Evolutionary conservation across 345 rosid species (phyloP).

Genomic region (Durio zibethinus): DNA sequence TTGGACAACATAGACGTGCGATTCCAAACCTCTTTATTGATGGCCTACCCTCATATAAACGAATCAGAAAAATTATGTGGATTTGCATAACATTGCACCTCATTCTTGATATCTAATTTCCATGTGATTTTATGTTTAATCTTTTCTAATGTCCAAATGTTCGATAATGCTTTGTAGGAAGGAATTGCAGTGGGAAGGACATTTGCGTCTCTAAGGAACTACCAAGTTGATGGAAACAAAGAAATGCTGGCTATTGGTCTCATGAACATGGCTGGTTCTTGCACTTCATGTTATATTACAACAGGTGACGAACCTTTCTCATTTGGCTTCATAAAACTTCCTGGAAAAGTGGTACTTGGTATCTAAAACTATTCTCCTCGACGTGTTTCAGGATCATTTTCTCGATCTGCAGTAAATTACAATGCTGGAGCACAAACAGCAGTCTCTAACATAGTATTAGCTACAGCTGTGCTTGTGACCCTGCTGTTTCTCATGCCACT

Average conservation of each 20-base stretch:
- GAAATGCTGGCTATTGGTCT: conserved; percentile 98
- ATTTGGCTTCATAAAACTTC: not conserved
- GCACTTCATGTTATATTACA: conserved; percentile 87
- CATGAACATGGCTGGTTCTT: conserved; percentile 95
- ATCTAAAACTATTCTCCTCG: conserved; percentile 8
- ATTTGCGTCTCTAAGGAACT: conserved; percentile 76
- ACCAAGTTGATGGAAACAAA: conserved; percentile 95
- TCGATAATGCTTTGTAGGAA: conserved; percentile 47
- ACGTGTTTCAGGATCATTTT: conserved; percentile 72
- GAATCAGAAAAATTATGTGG: no score
- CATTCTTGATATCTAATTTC: not conserved
- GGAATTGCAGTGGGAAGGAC: conserved; percentile 99
- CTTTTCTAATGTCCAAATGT: not conserved
- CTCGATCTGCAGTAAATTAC: conserved; percentile 88
- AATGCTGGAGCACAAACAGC: conserved; percentile 92
- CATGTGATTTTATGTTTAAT: not conserved
- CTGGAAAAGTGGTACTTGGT: no score
- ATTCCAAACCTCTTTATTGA: not conserved
- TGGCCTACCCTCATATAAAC: no score
- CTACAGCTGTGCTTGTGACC: conserved; percentile 81
- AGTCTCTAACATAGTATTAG: conserved; percentile 80
- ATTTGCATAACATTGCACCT: not conserved
- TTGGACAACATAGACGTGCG: not conserved
- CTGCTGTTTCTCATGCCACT: conserved; percentile 91
- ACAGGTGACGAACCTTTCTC: conserved; percentile 43